These are phyloP conservation scores for Diaporthe sp. DNA, from an alignment of 2,329 filamentous ascomycete genomes.

Conservation along the genomic window DNA sequence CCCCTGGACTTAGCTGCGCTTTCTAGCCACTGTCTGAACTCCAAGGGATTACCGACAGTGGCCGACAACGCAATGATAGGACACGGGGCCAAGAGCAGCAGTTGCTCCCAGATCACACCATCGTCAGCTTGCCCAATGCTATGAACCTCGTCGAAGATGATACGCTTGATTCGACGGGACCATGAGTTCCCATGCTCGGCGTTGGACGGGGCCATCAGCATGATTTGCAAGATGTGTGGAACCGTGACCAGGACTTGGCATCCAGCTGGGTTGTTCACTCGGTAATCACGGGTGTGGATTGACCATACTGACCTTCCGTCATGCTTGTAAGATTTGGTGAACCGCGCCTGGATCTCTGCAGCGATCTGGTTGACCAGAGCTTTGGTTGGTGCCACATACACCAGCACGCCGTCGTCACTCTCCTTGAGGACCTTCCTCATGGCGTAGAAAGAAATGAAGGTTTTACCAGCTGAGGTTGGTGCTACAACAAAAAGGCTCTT, in stretches of 20 bases:
- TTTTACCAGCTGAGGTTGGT: constrained; percentile 84
- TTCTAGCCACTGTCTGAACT: constrained; percentile 78
- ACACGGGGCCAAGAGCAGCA: constrained; percentile 79
- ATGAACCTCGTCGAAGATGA: constrained; percentile 88
- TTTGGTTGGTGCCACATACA: constrained; percentile 86
- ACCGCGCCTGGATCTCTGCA: constrained; percentile 81
- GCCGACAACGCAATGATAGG: constrained; percentile 85
- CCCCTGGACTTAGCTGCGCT: constrained; percentile 74
- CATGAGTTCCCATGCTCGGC: constrained; percentile 68
- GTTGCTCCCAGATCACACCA: constrained; percentile 82
- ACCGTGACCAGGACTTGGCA: constrained; percentile 85
- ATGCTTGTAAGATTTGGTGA: constrained; percentile 74
- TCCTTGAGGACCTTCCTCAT: constrained; percentile 81
- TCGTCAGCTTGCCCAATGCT: constrained; percentile 83
- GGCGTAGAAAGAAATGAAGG: constrained; percentile 86
- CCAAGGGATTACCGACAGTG: constrained; percentile 80
- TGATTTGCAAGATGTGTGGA: constrained; percentile 82
- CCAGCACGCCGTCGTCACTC: constrained; percentile 77
- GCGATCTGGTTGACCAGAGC: constrained; percentile 87
- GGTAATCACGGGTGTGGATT: constrained; percentile 81
- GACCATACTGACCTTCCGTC: constrained; percentile 79
- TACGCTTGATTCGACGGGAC: constrained; percentile 76
- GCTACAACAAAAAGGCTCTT: constrained; percentile 81
- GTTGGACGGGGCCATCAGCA: constrained; percentile 76
- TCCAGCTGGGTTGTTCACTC: constrained; percentile 78